These are phyloP conservation scores for Hydnomerulius pinastri DNA, from an alignment of 768 basidiomycete species.

Conservation along the genomic window DNA sequence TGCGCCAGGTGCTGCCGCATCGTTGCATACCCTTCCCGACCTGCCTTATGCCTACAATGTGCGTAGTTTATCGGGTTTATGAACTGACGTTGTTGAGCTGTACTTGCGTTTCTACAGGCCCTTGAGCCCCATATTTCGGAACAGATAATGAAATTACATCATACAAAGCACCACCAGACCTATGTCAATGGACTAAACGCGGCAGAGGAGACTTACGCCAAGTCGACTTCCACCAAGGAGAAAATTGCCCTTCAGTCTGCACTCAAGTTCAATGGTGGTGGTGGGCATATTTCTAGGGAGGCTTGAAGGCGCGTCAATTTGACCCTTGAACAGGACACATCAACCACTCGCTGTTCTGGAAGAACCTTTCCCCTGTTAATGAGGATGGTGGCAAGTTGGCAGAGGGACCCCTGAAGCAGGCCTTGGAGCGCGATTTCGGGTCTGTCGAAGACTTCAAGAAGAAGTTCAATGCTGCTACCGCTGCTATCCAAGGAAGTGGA, in stretches of 20 bases:
- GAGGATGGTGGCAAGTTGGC: slow-evolving; percentile 64
- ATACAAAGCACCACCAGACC: slow-evolving; percentile 87
- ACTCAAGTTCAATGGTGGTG: slow-evolving; percentile 98
- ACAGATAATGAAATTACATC: slow-evolving; percentile 94
- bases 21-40: slow-evolving; percentile 72
- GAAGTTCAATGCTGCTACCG: slow-evolving; percentile 83
- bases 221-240: slow-evolving; percentile 65
- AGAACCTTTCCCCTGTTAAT: slow-evolving; percentile 81
- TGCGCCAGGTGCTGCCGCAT: slow-evolving; percentile 42
- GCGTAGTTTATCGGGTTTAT: slow-evolving; percentile 22
- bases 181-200: slow-evolving; percentile 96
- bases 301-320: neutral
- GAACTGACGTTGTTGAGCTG: neutral
- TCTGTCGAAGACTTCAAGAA: slow-evolving; percentile 86
- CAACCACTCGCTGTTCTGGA: slow-evolving; percentile 98
- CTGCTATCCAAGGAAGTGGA: slow-evolving; percentile 93
- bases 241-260: slow-evolving; percentile 86
- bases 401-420: slow-evolving; percentile 71
- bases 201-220: slow-evolving; percentile 82
- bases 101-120: slow-evolving; percentile 46
- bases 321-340: slow-evolving; percentile 64
- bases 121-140: slow-evolving; percentile 91
- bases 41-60: slow-evolving; percentile 84
- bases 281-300: slow-evolving; percentile 32
- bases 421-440: slow-evolving; percentile 82